These are phyloP conservation scores for Pseudogymnoascus sp. DNA, from an alignment of 2,329 filamentous ascomycete species.

Conservation along the genomic window DNA sequence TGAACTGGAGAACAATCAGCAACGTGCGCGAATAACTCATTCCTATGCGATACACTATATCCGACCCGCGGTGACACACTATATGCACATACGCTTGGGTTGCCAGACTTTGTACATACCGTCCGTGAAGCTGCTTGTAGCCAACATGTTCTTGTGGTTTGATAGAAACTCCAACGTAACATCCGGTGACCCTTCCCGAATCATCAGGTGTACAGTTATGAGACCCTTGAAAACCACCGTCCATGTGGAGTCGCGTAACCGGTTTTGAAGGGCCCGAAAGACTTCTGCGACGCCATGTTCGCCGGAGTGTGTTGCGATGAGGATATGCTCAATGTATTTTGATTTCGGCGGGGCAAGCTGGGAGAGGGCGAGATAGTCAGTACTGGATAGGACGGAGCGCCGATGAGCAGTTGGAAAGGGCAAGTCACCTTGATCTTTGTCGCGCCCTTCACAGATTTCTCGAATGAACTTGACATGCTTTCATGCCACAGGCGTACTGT, in stretches of 20 bases:
- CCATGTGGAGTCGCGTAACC: constrained; percentile 94
- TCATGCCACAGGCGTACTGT: constrained; percentile 9
- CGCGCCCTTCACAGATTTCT: constrained; percentile 98
- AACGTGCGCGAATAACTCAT: not conserved
- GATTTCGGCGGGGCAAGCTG: constrained; percentile 94
- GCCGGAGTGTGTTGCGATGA: constrained; percentile 88
- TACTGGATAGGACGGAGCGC: not conserved
- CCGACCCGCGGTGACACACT: constrained; percentile 19
- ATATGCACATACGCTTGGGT: not conserved
- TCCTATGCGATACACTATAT: not conserved
- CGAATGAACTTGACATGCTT: constrained; percentile 77
- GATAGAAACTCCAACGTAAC: constrained; percentile 80
- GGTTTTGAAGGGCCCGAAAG: constrained; percentile 82
- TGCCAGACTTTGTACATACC: constrained; percentile 41
- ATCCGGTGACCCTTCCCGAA: constrained; percentile 85
- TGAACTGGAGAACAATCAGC: constrained; percentile 55
- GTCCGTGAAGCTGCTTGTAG: constrained; percentile 86
- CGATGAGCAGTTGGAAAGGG: not conserved
- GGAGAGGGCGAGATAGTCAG: constrained; percentile 7
- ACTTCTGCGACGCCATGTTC: constrained; percentile 94
- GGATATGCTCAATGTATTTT: constrained; percentile 98
- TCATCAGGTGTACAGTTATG: constrained; percentile 95
- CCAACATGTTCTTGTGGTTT: constrained; percentile 73
- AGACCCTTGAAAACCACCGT: constrained; percentile 98
- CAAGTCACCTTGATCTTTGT: constrained; percentile 85